Evolutionary conservation across 192 early-diverging fungal species (phyloP), one percentile per base, ranked within the genome.

Genomic region (Thamnidium elegans): DNA sequence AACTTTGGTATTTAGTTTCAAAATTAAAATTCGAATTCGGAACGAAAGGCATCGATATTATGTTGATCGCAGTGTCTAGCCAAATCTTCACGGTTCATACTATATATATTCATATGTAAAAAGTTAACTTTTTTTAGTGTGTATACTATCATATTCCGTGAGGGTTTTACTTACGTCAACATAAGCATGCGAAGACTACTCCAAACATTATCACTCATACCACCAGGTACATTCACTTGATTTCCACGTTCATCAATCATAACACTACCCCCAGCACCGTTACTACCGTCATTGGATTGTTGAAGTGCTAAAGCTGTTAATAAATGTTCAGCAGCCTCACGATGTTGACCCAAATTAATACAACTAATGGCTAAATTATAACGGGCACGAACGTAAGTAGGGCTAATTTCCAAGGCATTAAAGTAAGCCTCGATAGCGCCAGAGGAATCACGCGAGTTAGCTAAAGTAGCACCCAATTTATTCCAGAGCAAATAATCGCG

Each of bases 291-390:
- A 42, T 63, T 63, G 4, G 31, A 7, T 69, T 84, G 78, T 55
- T 97, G 96, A 66, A 94, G 82, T 13, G 88, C 82, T 62, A 99
- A 73, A 5, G 94, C 94, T 0, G 87, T 87, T 19, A 99, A 73
- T 23, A 98, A 78, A 80, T 99, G 95, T 65, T 94, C 94, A 8
- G 89, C 94, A 3, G 96, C 95, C 70, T 98, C 96, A 23, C 83
- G 72, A 67, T 97, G 91, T 66, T 91, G 87, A 10, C 89, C 90
- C 77, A 98, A 81, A 70, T 96, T 94, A 51, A 98, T 90, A 69
- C 95, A 95, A n/a, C 88, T 87, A 34, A 99, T 89, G 7, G 93
- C 93, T 45, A 99, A 72, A 78, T 99, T 99, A 81, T 96, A 99
- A 50, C 96, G 83, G n/a, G 94, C 98, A 26, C 98, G 88, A 14